Evolutionary conservation across 805 yeast species (phyloP).

Genomic region (Ascoidea asiatica): DNA sequence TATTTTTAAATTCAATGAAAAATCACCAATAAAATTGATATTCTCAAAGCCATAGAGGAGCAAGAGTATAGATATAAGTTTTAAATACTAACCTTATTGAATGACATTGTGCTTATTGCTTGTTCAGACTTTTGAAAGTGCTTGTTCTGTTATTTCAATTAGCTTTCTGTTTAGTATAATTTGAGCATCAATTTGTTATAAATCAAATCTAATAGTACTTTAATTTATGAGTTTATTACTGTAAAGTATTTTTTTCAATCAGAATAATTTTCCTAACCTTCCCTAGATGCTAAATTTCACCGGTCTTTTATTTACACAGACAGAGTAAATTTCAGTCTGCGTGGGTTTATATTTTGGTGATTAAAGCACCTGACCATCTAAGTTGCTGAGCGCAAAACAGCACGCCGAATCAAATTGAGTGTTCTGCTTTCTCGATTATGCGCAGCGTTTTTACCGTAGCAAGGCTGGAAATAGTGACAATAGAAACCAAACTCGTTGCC

Average conservation of each 20-base stretch:
- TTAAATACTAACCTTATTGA: slow-evolving; percentile 1
- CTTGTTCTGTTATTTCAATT: too few relatives aligned
- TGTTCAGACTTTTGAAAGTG: neutral
- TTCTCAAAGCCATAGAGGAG: neutral
- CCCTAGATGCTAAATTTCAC: neutral
- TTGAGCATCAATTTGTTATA: neutral
- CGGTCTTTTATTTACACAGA: neutral
- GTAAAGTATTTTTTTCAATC: neutral
- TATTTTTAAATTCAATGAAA: neutral
- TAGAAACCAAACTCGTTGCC: too few relatives aligned
- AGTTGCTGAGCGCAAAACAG: too few relatives aligned
- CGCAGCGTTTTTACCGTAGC: too few relatives aligned
- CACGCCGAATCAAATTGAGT: too few relatives aligned
- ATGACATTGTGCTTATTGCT: neutral
- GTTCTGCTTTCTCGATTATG: too few relatives aligned
- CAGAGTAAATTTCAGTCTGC: neutral
- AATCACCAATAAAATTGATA: neutral
- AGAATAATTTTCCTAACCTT: neutral
- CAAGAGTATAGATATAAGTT: neutral
- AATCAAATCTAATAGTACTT: neutral
- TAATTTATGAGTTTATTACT: neutral
- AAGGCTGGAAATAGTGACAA: too few relatives aligned
- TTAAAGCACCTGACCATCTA: too few relatives aligned
- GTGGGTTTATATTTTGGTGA: neutral
- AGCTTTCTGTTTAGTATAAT: neutral